Base-by-base conservation (phyloP, 495 filamentous ascomycete species). In the Tuber magnatum region DNA sequence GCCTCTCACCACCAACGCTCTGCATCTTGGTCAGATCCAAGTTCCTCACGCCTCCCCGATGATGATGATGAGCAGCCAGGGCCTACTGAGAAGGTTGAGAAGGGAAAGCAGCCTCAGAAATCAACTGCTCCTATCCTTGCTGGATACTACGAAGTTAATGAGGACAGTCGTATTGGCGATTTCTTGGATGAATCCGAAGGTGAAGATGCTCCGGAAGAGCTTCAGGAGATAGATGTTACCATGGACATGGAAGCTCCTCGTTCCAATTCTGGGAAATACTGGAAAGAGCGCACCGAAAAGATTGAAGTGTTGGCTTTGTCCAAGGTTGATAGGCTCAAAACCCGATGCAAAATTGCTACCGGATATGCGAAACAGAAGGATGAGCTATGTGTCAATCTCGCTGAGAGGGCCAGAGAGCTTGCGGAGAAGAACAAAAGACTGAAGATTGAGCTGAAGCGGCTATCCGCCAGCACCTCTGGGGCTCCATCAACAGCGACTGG, bases 281-380 rank as follows among this genome's bases (percentile, higher is more conserved):
- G 95, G 95, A 98, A 98, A 83, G 87, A 89, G 16, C 90, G 97
- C 82, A 97, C 92, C 80, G 91, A 96, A 74, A 89, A 87, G 74
- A 94, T 97, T 81, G 90, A 94, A 70, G 86, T 87, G 44, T 91
- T 91, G 68, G 94, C 93, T n/a, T 88, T 90, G 81, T 85, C 86
- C 18, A 92, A 94, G 81, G 92, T 94, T 83, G 90, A 91, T 81
- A 91, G 88, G 75, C 87, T 95, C 74, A 87, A 93, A 68, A 91
- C 91, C 79, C 92, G 93, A 84, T 92, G 92, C 83, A 90, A 91
- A 38, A 86, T 92, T 71, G 93, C 94, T 16, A 97, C 94, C 83
- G 92, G 90, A 70, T 98, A 92, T 82, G 95, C 95, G 46, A 91
- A 90, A 80, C 91, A 92, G 85, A 97, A 97, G 83, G 95, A 99